A percentile compares a stretch with the other conserved stretches of the same genome.
These are phyloP conservation scores for Candida ipomoeae DNA, from an alignment of 805 yeast genomes.

Conservation along the genomic window DNA sequence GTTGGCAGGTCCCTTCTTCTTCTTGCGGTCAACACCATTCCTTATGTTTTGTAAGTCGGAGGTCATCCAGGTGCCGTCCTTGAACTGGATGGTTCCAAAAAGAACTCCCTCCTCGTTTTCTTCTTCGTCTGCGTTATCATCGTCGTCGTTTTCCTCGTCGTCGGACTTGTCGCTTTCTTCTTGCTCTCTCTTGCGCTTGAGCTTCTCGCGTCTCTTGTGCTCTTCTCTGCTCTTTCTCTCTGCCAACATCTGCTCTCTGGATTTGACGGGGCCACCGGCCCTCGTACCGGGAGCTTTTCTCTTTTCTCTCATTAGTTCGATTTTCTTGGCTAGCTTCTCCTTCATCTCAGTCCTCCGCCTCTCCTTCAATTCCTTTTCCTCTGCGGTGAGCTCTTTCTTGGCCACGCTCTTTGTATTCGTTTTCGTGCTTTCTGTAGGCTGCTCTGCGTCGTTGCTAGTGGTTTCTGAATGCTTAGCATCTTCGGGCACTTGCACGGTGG, in stretches of 20 bases:
- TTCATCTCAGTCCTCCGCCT: conserved; percentile 64
- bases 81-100: conserved; percentile 78
- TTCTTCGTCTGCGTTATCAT: conserved; percentile 29
- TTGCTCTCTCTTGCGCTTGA: conserved; percentile 39
- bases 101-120: conserved; percentile 44
- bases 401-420: conserved; percentile 5
- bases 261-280: conserved; percentile 74
- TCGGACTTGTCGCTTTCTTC: conserved; percentile 41
- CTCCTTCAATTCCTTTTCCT: conserved; percentile 47
- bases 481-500: background rate
- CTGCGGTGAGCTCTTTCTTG: conserved; percentile 35
- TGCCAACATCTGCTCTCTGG: conserved; percentile 74
- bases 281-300: conserved; percentile 91
- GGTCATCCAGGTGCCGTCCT: conserved; percentile 75
- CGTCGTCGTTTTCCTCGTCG: conserved; percentile 27
- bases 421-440: conserved; percentile 3
- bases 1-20: conserved; percentile 78
- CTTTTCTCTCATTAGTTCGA: conserved; percentile 63
- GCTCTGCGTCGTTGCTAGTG: conserved; percentile 17
- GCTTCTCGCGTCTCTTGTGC: conserved; percentile 40
- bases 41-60: conserved; percentile 63
- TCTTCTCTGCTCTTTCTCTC: conserved; percentile 53
- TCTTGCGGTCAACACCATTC: conserved; percentile 42
- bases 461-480: background rate
- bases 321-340: conserved; percentile 73